Percentiles rank a stretch among this genome's conserved stretches.
Conservation (phyloP, 805 yeast species). For the Crinitomyces ghanaensis region DNA sequence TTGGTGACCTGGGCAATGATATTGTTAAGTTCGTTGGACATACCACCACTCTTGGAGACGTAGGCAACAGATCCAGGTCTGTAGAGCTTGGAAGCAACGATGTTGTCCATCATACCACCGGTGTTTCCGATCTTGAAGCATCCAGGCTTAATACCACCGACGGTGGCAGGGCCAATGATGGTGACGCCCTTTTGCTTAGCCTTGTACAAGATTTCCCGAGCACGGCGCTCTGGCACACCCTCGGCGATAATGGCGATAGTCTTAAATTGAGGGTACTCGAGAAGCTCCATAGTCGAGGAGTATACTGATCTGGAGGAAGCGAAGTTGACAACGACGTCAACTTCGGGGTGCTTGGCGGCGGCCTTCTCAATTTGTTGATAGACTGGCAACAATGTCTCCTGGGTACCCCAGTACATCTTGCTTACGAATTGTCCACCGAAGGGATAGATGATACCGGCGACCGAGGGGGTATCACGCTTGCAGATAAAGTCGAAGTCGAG, state of each 20-base stretch:
- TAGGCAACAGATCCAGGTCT: slow-evolving; percentile 38
- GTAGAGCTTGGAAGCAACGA: slow-evolving; percentile 37
- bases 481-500: slow-evolving; percentile 37
- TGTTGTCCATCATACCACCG: slow-evolving; percentile 41
- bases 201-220: slow-evolving; percentile 34
- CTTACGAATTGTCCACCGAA: slow-evolving; percentile 36
- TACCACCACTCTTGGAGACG: slow-evolving; percentile 38
- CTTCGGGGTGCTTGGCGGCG: slow-evolving; percentile 34
- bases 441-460: slow-evolving; percentile 37
- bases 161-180: slow-evolving; percentile 38
- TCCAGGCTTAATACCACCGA: slow-evolving; percentile 39
- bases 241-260: slow-evolving; percentile 39
- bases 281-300: slow-evolving; percentile 36
- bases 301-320: slow-evolving; percentile 37
- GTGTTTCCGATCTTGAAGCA: slow-evolving; percentile 39
- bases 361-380: slow-evolving; percentile 34
- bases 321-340: slow-evolving; percentile 37
- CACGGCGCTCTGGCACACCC: slow-evolving; percentile 40
- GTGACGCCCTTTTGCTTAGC: slow-evolving; percentile 35
- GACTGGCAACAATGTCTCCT: slow-evolving; percentile 35
- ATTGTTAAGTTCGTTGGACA: slow-evolving; percentile 38
- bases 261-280: slow-evolving; percentile 35
- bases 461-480: slow-evolving; percentile 34
- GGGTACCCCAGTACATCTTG: slow-evolving; percentile 40
- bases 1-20: slow-evolving; percentile 34